Percentiles rank a stretch among this genome's conserved stretches.
Evolutionary conservation across 2,329 filamentous ascomycete species (phyloP).

Genomic region (Fusarium irregulare): DNA sequence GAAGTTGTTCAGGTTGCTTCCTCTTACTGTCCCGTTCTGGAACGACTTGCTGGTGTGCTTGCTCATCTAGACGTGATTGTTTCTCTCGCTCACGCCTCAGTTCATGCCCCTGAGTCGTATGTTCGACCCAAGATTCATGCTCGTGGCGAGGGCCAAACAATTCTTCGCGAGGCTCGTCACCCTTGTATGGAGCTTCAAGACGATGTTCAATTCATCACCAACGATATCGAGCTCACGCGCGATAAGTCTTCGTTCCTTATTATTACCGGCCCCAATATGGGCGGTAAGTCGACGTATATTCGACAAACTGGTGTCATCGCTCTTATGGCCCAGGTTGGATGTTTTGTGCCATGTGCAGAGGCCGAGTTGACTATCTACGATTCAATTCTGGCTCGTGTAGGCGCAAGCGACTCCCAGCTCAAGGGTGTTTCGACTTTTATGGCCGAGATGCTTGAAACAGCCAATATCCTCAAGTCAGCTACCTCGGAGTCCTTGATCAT

Average conservation of each 20-base stretch:
- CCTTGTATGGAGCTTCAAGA: slow-evolving; percentile 99
- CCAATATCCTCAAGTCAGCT: slow-evolving; percentile 97
- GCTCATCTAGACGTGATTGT: slow-evolving; percentile 96
- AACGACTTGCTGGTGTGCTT: slow-evolving; percentile 86
- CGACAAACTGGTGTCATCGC: slow-evolving; percentile 97
- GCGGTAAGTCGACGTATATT: slow-evolving; percentile 98
- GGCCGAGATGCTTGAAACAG: slow-evolving; percentile 99
- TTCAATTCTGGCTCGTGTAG: slow-evolving; percentile 94
- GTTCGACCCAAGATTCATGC: slow-evolving; percentile 90
- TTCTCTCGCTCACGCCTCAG: slow-evolving; percentile 90
- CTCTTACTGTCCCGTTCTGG: slow-evolving; percentile 93
- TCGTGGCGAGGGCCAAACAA: slow-evolving; percentile 86
- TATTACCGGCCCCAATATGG: slow-evolving; percentile 99
- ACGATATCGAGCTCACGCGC: slow-evolving; percentile 86
- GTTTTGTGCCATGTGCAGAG: slow-evolving; percentile 91
- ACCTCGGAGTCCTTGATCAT: slow-evolving; percentile 97
- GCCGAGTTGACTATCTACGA: slow-evolving; percentile 97
- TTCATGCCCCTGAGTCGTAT: slow-evolving; percentile 92
- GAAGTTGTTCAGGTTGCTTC: slow-evolving; percentile 94
- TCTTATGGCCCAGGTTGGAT: slow-evolving; percentile 95
- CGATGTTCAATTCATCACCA: slow-evolving; percentile 98
- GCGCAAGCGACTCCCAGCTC: slow-evolving; percentile 94
- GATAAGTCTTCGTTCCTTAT: slow-evolving; percentile 89
- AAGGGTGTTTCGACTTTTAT: slow-evolving; percentile 99
- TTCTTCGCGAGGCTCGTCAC: slow-evolving; percentile 92